Conservation (phyloP, 2,329 filamentous ascomycete genomes). For the Colletotrichum paranaense region DNA sequence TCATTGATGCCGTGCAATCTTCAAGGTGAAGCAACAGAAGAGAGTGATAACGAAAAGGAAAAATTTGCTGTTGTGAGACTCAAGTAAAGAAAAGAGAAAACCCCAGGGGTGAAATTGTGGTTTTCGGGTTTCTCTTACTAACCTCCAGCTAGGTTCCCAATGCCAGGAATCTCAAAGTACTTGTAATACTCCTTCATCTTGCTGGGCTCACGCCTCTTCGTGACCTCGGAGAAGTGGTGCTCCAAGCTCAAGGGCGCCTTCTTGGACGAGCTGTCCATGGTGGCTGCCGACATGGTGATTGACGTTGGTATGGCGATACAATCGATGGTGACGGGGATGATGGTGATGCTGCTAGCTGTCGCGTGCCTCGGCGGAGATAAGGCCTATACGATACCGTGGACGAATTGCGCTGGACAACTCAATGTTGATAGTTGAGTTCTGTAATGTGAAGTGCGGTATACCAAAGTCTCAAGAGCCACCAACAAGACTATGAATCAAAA, state of each 20-base stretch:
- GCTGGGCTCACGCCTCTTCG: constrained; percentile 73
- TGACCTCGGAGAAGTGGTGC: constrained; percentile 80
- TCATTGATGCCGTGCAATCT: background rate
- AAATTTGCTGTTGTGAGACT: background rate
- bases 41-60: background rate
- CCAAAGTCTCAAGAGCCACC: background rate
- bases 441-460: background rate
- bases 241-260: constrained; percentile 75
- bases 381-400: background rate
- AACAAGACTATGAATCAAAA: background rate
- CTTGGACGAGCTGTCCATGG: constrained; percentile 20
- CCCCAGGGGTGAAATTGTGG: background rate
- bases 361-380: background rate
- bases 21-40: background rate
- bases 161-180: constrained; percentile 77
- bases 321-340: background rate
- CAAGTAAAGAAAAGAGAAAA: background rate
- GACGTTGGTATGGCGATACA: background rate
- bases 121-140: constrained; percentile 37
- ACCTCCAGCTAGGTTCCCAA: constrained; percentile 73
- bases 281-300: constrained; percentile 10
- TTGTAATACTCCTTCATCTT: constrained; percentile 86
- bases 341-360: background rate
- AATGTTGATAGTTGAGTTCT: too few species aligned
- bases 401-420: background rate